Conservation (phyloP, 148 eudicot species). For the Rhododendron griersonianum region DNA sequence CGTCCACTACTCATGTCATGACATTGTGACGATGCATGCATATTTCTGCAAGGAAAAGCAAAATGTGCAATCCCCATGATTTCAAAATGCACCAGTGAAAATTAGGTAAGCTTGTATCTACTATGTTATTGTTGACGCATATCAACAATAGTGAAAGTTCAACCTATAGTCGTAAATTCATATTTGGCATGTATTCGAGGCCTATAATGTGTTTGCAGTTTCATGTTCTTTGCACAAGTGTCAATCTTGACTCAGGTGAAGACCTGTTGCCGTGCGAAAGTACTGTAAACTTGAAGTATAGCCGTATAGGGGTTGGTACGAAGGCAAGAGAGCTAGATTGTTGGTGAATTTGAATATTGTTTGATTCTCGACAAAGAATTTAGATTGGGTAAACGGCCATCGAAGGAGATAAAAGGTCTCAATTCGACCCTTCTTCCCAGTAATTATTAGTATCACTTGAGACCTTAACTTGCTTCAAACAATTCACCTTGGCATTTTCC, state of each 20-base stretch:
- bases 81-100: too few relatives aligned
- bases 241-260: neutral
- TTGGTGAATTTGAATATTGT: neutral
- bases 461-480: neutral
- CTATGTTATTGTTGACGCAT: neutral
- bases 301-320: too few relatives aligned
- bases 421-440: neutral
- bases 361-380: neutral
- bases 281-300: neutral
- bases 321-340: neutral
- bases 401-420: neutral
- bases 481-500: neutral
- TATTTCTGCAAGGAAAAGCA: neutral
- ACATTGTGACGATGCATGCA: too few relatives aligned
- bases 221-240: neutral
- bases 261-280: neutral
- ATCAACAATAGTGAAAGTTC: neutral
- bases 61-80: too few relatives aligned
- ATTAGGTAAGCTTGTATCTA: neutral
- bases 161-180: neutral
- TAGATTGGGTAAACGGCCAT: neutral
- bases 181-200: neutral
- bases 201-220: neutral
- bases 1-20: too few relatives aligned
- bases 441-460: neutral